A percentile compares a stretch with the other conserved stretches of the same genome.
Conservation (phyloP, 768 basidiomycete species). For the Phlebiopsis gigantea region DNA sequence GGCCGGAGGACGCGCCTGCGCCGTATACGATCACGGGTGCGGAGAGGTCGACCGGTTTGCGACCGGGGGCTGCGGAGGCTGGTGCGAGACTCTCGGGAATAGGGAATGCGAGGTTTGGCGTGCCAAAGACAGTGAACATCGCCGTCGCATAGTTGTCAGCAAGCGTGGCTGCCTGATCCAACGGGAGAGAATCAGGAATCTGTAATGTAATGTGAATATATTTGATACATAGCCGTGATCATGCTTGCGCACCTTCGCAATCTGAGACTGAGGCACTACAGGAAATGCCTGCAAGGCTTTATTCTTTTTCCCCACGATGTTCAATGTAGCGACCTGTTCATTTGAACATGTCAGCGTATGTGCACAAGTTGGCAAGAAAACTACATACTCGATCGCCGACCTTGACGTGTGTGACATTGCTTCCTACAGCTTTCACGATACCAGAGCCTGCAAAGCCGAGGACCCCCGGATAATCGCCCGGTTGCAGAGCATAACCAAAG, state of each 20-base stretch:
- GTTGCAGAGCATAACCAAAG: background rate
- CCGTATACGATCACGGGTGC: conserved; percentile 2
- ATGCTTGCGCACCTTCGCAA: conserved; percentile 3
- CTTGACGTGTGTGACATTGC: conserved; percentile 3
- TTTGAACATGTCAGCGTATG: background rate
- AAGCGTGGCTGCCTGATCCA: conserved; percentile 4
- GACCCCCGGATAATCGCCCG: background rate
- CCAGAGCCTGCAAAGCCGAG: background rate
- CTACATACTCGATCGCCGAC: conserved; percentile 1
- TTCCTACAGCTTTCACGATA: conserved; percentile 2
- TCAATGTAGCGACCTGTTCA: background rate
- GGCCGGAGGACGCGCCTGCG: conserved; percentile 6
- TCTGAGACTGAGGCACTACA: background rate
- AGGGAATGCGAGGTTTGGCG: conserved; percentile 2
- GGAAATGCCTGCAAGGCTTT: conserved; percentile 7
- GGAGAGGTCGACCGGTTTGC: background rate
- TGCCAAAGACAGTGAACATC: conserved; percentile 5
- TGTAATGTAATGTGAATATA: too few relatives aligned
- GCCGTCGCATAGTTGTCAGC: conserved; percentile 9
- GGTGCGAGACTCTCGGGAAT: background rate
- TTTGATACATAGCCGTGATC: too few relatives aligned
- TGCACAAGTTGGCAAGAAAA: background rate
- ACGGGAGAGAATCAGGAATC: background rate
- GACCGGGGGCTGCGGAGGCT: background rate
- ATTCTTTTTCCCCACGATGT: background rate